phyloP scores from a whole-genome alignment of 805 yeast genomes.

The Candida berthetii region DNA sequence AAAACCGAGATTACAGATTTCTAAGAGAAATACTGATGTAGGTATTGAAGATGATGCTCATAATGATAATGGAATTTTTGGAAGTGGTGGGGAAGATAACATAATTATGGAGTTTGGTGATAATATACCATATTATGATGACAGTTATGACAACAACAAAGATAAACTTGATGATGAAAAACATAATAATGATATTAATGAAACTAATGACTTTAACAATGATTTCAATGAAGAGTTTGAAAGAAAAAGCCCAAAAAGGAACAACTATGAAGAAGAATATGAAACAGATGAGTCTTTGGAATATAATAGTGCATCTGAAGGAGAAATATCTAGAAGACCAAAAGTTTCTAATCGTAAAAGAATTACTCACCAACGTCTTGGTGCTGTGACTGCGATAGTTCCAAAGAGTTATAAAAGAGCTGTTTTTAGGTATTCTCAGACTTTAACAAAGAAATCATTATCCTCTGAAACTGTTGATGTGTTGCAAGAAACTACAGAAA shows the following conservation, averaged over 20 bases:
- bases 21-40: background rate
- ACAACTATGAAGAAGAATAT: background rate
- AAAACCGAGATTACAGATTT: background rate
- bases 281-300: background rate
- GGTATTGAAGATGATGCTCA: background rate
- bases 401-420: conserved; percentile 3
- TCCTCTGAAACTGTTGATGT: conserved; percentile 15
- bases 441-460: conserved; percentile 7
- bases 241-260: background rate
- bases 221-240: background rate
- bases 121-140: too few species aligned
- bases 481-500: conserved; percentile 18
- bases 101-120: background rate
- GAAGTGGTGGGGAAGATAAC: too few species aligned
- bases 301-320: background rate
- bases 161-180: background rate
- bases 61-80: too few species aligned
- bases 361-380: background rate
- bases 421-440: conserved; percentile 6
- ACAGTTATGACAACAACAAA: background rate
- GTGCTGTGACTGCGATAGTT: background rate
- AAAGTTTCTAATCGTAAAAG: background rate
- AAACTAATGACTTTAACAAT: background rate
- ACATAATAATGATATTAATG: background rate
- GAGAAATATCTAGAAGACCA: background rate